Evolutionary conservation across 331 rosid genomes (phyloP), one percentile per base, ranked within the genome.

Genomic region (Pyracantha coccinea): DNA sequence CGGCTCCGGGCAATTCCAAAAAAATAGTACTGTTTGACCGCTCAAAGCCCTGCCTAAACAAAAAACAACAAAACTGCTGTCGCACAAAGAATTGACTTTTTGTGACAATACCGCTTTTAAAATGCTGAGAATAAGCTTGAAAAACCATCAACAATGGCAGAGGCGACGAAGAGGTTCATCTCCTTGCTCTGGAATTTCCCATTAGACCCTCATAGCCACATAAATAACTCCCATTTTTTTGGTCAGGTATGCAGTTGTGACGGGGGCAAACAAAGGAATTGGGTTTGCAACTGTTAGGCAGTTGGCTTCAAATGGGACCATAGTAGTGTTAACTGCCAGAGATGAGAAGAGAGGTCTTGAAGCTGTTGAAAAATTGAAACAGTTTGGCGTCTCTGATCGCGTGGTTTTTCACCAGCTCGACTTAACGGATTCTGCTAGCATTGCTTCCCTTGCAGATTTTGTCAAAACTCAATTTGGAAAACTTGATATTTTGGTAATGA

Each of bases 331-430:
- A 62, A 73, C 85, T 17, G 85, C 82, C 2, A 20, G 66, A 59
- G 73, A 77, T 74, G 76, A 73, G 41, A 69, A 60, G 71, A 77
- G 29, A 13, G 85, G 77, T 19, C 10, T 66, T 20, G 65, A 82
- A 59, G 82, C 82, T 50, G 24, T 82, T 35, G 69, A 73, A 20
- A 21, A 59, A 11, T 11, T 73, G 2, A 67, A 68, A 23, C 44
- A 38, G 16, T 20, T 8, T 27, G 55, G 62, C 28, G 45, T 83
- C 32, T 87, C 88, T 38, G 72, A 55, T 24, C 77, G 47, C 61
- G 68, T 90, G 6, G 47, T 84, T 72, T 90, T 80, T 79, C 92
- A 89, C 79, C 96, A 77, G 73, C 96, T 90, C 60, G 89, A 90
- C 68, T 85, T 89, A 6, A 75, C 83, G 52, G 88, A 89, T 28